These are phyloP conservation scores for Saccharomyces hybrid DNA, from an alignment of 1,139 yeast genomes.

Conservation along the genomic window DNA sequence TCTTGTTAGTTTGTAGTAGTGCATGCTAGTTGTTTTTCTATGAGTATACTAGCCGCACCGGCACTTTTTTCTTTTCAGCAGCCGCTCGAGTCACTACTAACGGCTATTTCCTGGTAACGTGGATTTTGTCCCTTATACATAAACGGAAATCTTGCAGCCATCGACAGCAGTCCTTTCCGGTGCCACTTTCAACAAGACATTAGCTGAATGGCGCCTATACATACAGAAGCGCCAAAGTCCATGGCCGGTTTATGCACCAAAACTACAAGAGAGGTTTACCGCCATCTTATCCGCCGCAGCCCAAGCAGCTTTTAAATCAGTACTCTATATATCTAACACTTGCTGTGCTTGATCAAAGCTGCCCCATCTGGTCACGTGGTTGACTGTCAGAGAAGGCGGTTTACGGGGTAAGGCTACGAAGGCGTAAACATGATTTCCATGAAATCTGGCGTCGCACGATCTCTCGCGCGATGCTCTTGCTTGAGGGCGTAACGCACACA, in stretches of 20 bases:
- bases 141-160: not conserved
- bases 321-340: not conserved
- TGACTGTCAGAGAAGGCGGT: not conserved
- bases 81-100: not conserved
- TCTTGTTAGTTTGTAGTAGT: not conserved
- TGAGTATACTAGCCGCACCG: not conserved
- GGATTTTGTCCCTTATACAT: not conserved
- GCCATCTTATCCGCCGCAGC: not conserved
- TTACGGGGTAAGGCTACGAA: not conserved
- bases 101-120: not conserved
- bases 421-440: not conserved
- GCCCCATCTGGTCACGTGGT: not conserved
- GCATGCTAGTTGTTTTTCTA: not conserved
- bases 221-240: not conserved
- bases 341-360: not conserved
- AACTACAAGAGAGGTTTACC: not conserved
- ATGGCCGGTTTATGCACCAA: not conserved
- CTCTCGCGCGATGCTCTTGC: not conserved
- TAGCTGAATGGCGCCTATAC: not conserved
- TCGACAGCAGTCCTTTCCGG: not conserved
- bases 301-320: not conserved
- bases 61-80: not conserved
- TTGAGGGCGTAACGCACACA: not conserved
- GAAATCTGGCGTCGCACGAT: not conserved
- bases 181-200: not conserved